phyloP scores from a whole-genome alignment of 352 stramenopile species.

The Saprolegnia diclina region DNA sequence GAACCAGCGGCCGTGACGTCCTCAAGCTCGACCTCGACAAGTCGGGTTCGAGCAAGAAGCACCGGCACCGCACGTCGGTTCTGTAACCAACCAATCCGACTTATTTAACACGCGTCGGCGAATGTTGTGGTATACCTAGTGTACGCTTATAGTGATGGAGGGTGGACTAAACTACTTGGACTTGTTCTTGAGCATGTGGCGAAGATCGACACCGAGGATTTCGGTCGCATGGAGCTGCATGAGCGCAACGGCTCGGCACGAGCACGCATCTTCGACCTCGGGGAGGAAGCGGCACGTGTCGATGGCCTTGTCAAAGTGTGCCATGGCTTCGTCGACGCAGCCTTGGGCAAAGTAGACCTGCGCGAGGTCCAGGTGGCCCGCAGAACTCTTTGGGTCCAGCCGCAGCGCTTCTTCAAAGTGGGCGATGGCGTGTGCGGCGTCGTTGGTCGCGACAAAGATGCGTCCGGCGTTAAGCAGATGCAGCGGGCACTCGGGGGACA shows the following conservation, averaged over 20 bases:
- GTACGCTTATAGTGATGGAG: too few species aligned
- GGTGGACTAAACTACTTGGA: constrained; percentile 13
- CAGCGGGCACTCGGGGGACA: constrained; percentile 69
- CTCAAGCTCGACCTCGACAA: neutral
- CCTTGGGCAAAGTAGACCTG: constrained; percentile 83
- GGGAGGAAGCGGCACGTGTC: constrained; percentile 75
- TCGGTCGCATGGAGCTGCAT: constrained; percentile 82
- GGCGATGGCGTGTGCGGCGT: constrained; percentile 67
- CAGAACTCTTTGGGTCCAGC: constrained; percentile 72
- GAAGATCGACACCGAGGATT: constrained; percentile 77
- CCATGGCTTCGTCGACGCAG: constrained; percentile 56
- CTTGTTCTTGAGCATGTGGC: constrained; percentile 49
- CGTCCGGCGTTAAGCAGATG: constrained; percentile 79
- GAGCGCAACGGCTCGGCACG: constrained; percentile 67
- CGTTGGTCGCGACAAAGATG: constrained; percentile 79
- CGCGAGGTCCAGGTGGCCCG: constrained; percentile 76
- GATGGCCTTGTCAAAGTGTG: constrained; percentile 64
- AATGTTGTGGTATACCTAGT: too few species aligned
- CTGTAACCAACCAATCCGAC: too few species aligned
- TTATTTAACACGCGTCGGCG: too few species aligned
- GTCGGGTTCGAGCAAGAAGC: too few species aligned
- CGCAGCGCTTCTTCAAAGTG: constrained; percentile 75
- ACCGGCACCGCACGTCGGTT: too few species aligned
- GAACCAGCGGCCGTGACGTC: neutral
- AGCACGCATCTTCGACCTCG: constrained; percentile 76